Conservation (phyloP, 805 yeast genomes). For the Wickerhamiella allomyrinae region DNA sequence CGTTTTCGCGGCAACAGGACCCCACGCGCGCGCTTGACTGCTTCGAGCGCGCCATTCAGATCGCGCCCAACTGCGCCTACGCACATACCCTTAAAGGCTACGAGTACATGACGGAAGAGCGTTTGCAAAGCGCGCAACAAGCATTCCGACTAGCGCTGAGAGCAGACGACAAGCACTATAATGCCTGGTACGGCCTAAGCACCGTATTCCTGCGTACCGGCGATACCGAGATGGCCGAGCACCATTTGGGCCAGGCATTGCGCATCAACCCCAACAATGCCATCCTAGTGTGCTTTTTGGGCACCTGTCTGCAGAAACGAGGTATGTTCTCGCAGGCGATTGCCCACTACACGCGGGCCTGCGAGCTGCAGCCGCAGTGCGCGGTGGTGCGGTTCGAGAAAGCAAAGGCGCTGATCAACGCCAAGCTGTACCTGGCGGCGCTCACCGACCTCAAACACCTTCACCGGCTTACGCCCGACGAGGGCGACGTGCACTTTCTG, state of each 20-base stretch:
- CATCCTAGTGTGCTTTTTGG: constrained; percentile 81
- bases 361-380: constrained; percentile 68
- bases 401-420: constrained; percentile 62
- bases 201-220: constrained; percentile 85
- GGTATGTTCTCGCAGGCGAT: constrained; percentile 59
- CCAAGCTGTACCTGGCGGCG: constrained; percentile 61
- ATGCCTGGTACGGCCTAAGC: constrained; percentile 91
- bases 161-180: constrained; percentile 71
- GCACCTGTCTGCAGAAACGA: constrained; percentile 75
- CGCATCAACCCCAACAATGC: constrained; percentile 83
- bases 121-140: constrained; percentile 75
- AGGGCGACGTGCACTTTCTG: constrained; percentile 81
- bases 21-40: constrained; percentile 83
- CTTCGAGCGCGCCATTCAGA: constrained; percentile 60
- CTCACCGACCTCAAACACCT: constrained; percentile 59
- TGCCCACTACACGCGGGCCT: constrained; percentile 68
- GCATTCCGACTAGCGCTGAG: constrained; percentile 67
- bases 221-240: constrained; percentile 67
- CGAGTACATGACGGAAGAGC: constrained; percentile 76
- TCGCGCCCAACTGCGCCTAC: constrained; percentile 61
- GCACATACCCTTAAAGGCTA: constrained; percentile 92
- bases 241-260: constrained; percentile 75
- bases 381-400: constrained; percentile 79
- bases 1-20: constrained; percentile 69
- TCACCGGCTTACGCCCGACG: constrained; percentile 75